Evolutionary conservation across 306 rosid genomes (phyloP).

Genomic region (Quercus glauca): DNA sequence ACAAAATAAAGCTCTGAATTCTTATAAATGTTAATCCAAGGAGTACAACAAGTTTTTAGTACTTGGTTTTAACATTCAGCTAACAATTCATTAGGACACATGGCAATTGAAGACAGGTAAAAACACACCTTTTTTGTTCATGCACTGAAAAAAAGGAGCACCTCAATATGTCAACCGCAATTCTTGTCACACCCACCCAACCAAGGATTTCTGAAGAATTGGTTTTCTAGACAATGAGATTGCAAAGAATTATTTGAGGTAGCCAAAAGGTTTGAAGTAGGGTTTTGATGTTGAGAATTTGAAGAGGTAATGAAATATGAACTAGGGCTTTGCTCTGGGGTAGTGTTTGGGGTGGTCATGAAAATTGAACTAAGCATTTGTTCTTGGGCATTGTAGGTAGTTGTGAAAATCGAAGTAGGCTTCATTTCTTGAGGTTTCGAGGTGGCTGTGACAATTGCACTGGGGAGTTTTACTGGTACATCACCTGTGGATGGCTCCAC

Average conservation of each 20-base stretch:
- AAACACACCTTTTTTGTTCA: background rate
- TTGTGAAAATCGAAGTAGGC: background rate
- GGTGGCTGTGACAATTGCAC: background rate
- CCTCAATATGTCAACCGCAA: background rate
- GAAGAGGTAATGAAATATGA: background rate
- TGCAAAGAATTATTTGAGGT: background rate
- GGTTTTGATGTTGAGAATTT: background rate
- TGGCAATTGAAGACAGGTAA: background rate
- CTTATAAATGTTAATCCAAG: background rate
- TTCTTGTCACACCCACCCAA: background rate
- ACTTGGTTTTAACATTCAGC: background rate
- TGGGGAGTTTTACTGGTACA: background rate
- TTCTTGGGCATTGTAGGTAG: background rate
- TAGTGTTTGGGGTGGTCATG: background rate
- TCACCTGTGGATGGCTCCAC: background rate
- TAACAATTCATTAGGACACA: background rate
- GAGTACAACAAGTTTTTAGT: background rate
- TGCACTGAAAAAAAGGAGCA: background rate
- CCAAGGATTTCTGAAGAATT: background rate
- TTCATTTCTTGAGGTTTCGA: background rate
- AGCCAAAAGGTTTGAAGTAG: background rate
- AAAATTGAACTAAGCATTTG: constrained; percentile 12
- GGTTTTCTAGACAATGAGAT: background rate
- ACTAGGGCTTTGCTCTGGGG: constrained; percentile 12
- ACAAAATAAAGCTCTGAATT: background rate